These are phyloP conservation scores for Madurella fahalii DNA, from an alignment of 2,329 filamentous ascomycete species.

Conservation along the genomic window DNA sequence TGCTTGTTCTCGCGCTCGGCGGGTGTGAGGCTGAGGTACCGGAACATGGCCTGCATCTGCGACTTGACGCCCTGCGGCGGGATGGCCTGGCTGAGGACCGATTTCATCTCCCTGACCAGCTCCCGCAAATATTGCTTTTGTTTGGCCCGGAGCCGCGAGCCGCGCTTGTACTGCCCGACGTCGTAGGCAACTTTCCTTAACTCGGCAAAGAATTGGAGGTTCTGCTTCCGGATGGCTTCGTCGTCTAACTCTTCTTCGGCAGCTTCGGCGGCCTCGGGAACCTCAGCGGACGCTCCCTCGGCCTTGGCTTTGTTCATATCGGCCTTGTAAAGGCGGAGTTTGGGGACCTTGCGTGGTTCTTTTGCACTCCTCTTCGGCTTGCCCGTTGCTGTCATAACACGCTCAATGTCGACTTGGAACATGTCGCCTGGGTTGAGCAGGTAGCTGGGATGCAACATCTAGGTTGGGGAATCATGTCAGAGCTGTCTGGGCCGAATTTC, in stretches of 20 bases:
- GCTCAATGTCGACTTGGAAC: slow-evolving; percentile 90
- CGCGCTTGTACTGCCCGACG: slow-evolving; percentile 17
- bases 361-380: slow-evolving; percentile 49
- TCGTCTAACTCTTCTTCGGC: slow-evolving; percentile 27
- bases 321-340: slow-evolving; percentile 16
- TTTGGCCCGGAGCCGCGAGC: slow-evolving; percentile 54
- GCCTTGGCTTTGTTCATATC: slow-evolving; percentile 20
- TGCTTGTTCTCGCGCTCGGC: slow-evolving; percentile 38
- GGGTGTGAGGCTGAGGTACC: slow-evolving; percentile 29
- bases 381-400: slow-evolving; percentile 85
- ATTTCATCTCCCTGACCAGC: slow-evolving; percentile 64
- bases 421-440: slow-evolving; percentile 95
- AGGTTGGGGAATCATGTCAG: background rate
- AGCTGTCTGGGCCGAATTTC: background rate
- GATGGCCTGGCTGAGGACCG: slow-evolving; percentile 43
- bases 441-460: slow-evolving; percentile 93
- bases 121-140: slow-evolving; percentile 71
- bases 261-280: slow-evolving; percentile 24
- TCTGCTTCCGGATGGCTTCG: slow-evolving; percentile 34
- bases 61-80: slow-evolving; percentile 41
- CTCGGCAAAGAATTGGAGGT: slow-evolving; percentile 41
- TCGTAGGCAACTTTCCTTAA: slow-evolving; percentile 45
- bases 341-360: slow-evolving; percentile 6
- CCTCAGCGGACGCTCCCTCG: slow-evolving; percentile 19
- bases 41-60: slow-evolving; percentile 44